Base-by-base conservation (phyloP, 257 asterid species). In the Oldenlandia corymbosa region DNA sequence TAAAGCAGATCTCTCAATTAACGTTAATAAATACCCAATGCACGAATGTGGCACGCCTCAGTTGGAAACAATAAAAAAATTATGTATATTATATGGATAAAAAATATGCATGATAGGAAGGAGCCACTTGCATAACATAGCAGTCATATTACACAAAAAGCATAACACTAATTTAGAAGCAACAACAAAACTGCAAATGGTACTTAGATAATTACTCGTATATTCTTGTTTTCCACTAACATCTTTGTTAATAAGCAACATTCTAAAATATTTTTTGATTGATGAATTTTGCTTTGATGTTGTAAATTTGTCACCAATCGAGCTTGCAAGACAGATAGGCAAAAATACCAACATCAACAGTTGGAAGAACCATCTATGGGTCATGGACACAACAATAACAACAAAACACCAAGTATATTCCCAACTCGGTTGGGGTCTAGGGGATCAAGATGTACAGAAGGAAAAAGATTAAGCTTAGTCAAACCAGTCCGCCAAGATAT, bases 331-430 rank as follows among this genome's bases (percentile, higher is more conserved):
- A 36, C 88, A 82, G 30, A n/a, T 74, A 2, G 28, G 54, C 1
- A 49, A 45, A 75, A 67, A 72, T 2, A 65, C 64, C 16, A 60
- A 0, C n/a, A 71, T 32, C 16, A 46, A 49, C 20, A 70, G 65
- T 2, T 84, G 87, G 85, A 81, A 66, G 59, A 75, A 64, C 21
- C 85, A 84, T 5, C 50, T 84, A 11, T 79, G 87, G 82, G 80
- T 76, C 28, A 76, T 67, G 10, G 45, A 49, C n/a, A n/a, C n/a
- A n/a, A n/a, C n/a, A n/a, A n/a, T n/a, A n/a, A n/a, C n/a, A n/a
- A n/a, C n/a, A n/a, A n/a, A n/a, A n/a, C n/a, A n/a, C n/a, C n/a
- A n/a, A n/a, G n/a, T n/a, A n/a, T n/a, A n/a, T n/a, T n/a, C n/a
- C n/a, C n/a, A n/a, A n/a, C n/a, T n/a, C n/a, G n/a, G n/a, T n/a